Base-by-base conservation (phyloP, 78 protist species). In the Ministeria vibrans region DNA sequence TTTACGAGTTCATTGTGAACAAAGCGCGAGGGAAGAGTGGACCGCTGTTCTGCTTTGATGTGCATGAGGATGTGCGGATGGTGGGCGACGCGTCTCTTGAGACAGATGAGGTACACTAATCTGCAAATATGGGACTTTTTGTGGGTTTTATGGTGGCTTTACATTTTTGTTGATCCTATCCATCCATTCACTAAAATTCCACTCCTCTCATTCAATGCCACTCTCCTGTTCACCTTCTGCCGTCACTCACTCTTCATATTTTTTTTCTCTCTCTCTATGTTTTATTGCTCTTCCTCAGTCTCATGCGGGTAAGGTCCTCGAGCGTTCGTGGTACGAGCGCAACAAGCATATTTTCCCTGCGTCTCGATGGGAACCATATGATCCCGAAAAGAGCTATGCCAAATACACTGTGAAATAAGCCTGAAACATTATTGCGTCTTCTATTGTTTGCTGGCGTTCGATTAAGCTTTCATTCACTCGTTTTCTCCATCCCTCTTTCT, bases 341-440 rank as follows among this genome's bases (percentile, higher is more conserved):
- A 91, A 94, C 85, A 91, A 92, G 86, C 96, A 93, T 84, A 85
- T 89, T 30, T 94, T 93, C 76, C 97, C 97, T 23, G 93, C 93
- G 62, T 62, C 64, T 15, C 83, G 95, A 38, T 94, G 97, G 97
- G 92, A 79, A 32, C 84, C 70, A 61, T 89, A 80, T 66, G 92
- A 89, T 44, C 90, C 91, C 28, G 55, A 63, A 15, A 76, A 83
- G 62, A 41, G 41, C 32, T 63, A 41, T 34, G 71, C 28, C 7
- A 63, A 63, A 18, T 63, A 63, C 71, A 63, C 71, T 4, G 34
- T 63, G 43, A 7, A 63, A 49, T 49, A 49, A 49, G 55, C n/a
- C n/a, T n/a, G n/a, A n/a, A n/a, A n/a, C n/a, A n/a, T n/a, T n/a
- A n/a, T n/a, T n/a, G n/a, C n/a, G n/a, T n/a, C n/a, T n/a, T n/a